Evolutionary conservation across 768 basidiomycete species (phyloP).

Genomic region (Podaxis carcinomalis): DNA sequence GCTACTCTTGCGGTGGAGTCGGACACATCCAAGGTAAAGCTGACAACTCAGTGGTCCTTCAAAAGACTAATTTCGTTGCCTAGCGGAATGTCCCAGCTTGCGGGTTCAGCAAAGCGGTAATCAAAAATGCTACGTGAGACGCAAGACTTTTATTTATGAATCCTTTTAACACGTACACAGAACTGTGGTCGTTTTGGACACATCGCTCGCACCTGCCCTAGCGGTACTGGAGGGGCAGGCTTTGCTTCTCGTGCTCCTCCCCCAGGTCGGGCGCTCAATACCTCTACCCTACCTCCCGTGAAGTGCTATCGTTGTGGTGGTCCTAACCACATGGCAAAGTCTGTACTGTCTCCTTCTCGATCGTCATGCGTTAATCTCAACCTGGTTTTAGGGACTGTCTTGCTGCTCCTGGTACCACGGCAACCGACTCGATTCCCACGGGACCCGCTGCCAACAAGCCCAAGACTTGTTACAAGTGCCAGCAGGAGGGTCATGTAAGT

Average conservation of each 20-base stretch:
- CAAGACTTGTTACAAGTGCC: constrained; percentile 88
- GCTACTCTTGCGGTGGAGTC: constrained; percentile 90
- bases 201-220: constrained; percentile 73
- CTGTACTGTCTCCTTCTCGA: constrained; percentile 12
- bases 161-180: constrained; percentile 29
- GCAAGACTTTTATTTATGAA: background rate
- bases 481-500: constrained; percentile 83
- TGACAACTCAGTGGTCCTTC: background rate
- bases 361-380: constrained; percentile 1
- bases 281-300: constrained; percentile 72
- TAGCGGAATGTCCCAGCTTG: constrained; percentile 79
- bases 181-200: constrained; percentile 83
- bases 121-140: constrained; percentile 82
- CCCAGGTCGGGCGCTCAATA: constrained; percentile 71
- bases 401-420: constrained; percentile 58
- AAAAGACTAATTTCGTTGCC: constrained; percentile 1
- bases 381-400: constrained; percentile 65
- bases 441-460: constrained; percentile 41
- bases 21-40: constrained; percentile 73
- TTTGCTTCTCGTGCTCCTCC: constrained; percentile 71
- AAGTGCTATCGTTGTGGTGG: constrained; percentile 91
- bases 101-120: constrained; percentile 60
- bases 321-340: constrained; percentile 85
- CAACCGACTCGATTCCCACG: constrained; percentile 40
- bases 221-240: constrained; percentile 32